Base-by-base conservation (phyloP, 164 flowering plant genomes). In the Warburgia ugandensis region DNA sequence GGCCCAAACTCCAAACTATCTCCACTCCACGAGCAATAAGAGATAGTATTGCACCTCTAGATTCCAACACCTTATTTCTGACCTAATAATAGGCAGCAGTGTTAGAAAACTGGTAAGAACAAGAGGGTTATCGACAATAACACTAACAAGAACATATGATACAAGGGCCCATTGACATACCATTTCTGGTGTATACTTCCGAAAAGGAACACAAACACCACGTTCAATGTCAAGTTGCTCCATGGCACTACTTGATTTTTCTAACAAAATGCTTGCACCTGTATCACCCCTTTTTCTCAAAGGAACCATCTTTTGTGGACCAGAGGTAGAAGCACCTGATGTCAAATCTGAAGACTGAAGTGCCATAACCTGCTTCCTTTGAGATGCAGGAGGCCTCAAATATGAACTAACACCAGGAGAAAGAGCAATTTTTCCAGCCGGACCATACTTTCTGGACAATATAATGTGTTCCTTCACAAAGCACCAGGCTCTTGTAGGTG, bases 201-300 rank as follows among this genome's bases (percentile, higher is more conserved):
- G 88, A 48, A 83, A 92, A 22, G 98, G 96, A 53, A 83, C 53
- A 58, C 98, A 92, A 52, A 92, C 98, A 21, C 98, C 98, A 16
- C 96, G 86, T 65, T 87, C 98, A 48, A 92, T 61, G 61, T 92
- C 98, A 20, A 92, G 86, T 64, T 73, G 95, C 45, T 92, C 98
- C 81, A 87, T 39, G 28, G 98, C 98, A 45, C 64, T 73, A 38
- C 73, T 73, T 5, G 65, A 52, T 10, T 20, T 39, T 21, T 44
- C 63, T 5, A 39, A 29, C 29, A 49, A 20, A 28, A 19, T 17
- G 30, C 26, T 20, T 3, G 32, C 29, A 33, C 35, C 45, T 42
- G 50, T 51, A 2, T 59, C 62, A 26, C 56, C 56, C 42, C 56
- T 59, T 51, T 36, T 59, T 27, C 50, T 59, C 62, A 59, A 36